phyloP scores from a whole-genome alignment of 805 yeast genomes.

The Lipomyces orientalis region DNA sequence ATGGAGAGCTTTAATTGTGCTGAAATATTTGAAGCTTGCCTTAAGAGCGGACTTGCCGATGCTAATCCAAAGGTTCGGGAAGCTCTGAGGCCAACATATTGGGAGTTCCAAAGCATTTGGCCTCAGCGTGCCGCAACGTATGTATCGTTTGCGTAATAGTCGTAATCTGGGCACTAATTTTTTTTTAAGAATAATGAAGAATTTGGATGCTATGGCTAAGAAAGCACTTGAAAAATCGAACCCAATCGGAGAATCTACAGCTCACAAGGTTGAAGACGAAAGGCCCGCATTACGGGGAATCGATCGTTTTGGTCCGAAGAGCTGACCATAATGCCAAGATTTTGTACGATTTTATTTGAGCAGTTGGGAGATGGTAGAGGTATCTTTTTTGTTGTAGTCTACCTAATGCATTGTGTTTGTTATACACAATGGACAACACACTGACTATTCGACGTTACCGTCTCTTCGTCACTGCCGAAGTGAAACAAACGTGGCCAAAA shows the following conservation, averaged over 20 bases:
- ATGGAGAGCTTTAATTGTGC: constrained; percentile 46
- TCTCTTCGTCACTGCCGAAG: too few relatives aligned
- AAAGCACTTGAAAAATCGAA: constrained; percentile 68
- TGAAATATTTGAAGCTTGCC: constrained; percentile 56
- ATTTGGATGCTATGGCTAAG: constrained; percentile 54
- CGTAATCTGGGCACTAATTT: constrained; percentile 1
- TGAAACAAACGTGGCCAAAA: neutral
- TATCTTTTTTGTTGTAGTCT: neutral
- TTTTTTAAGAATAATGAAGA: constrained; percentile 42
- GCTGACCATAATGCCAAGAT: neutral
- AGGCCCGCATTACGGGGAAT: neutral
- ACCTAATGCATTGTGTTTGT: neutral
- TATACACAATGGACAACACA: neutral
- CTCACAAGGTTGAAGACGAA: neutral
- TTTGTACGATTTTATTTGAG: neutral
- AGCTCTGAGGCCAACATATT: constrained; percentile 70
- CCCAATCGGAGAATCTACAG: constrained; percentile 47
- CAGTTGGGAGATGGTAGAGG: neutral
- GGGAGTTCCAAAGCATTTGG: constrained; percentile 66
- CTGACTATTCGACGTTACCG: too few relatives aligned
- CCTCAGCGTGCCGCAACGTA: constrained; percentile 56
- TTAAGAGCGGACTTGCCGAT: constrained; percentile 70
- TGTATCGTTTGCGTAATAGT: neutral
- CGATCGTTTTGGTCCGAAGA: neutral
- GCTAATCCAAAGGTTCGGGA: constrained; percentile 83